These are phyloP conservation scores for Flaveria floridana DNA, from an alignment of 140 eudicot species.

Conservation along the genomic window DNA sequence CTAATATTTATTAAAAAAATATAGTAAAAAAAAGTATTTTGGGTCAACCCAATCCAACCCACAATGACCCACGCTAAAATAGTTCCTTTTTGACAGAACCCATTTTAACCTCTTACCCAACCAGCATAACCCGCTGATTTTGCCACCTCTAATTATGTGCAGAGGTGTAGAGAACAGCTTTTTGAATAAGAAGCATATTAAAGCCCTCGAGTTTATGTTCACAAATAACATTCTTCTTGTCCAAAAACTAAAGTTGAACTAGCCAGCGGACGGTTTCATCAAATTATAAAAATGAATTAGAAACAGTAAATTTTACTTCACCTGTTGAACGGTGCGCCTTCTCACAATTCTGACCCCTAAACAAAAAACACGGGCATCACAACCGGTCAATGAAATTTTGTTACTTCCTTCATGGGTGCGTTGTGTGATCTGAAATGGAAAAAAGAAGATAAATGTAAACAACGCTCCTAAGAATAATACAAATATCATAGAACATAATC, in stretches of 20 bases:
- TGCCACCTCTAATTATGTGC: not conserved
- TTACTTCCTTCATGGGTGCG: constrained; percentile 73
- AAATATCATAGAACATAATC: not conserved
- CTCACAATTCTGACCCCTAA: constrained; percentile 85
- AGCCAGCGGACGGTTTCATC: not conserved
- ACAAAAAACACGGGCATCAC: constrained; percentile 82
- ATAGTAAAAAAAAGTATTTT: not conserved
- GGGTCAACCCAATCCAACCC: not conserved
- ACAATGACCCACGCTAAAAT: not conserved
- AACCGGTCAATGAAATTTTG: constrained; percentile 71
- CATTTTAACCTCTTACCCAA: not conserved
- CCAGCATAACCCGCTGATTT: not conserved
- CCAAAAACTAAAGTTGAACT: not conserved
- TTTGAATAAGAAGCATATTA: constrained; percentile 16
- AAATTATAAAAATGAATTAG: not conserved
- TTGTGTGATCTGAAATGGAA: constrained; percentile 63
- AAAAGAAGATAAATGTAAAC: constrained; percentile 25
- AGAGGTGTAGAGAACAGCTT: not conserved
- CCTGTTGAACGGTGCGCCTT: constrained; percentile 82
- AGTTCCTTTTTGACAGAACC: not conserved
- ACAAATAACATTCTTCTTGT: not conserved
- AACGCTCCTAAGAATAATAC: constrained; percentile 9
- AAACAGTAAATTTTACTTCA: constrained; percentile 18
- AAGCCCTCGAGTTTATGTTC: not conserved
- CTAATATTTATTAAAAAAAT: not conserved